phyloP scores from a whole-genome alignment of 2,329 filamentous ascomycete genomes.

The Microascus cirrosus region DNA sequence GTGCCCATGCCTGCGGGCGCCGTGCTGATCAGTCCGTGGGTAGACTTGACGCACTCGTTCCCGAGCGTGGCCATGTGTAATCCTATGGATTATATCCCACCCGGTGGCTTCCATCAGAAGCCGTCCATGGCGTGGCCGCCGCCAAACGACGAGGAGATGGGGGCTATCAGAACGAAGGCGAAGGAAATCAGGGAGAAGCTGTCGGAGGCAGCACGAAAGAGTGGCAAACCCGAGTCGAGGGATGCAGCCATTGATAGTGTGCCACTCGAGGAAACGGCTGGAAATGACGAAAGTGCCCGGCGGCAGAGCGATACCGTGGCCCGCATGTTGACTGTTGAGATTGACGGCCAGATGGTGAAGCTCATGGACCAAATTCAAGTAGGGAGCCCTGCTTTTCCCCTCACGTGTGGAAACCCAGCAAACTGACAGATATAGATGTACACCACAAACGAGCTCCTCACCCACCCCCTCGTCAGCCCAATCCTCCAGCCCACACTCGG shows the following conservation, averaged over 20 bases:
- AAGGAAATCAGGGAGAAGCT: constrained; percentile 23
- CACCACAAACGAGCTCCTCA: constrained; percentile 72
- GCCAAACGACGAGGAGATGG: constrained; percentile 66
- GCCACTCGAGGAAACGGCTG: constrained; percentile 1
- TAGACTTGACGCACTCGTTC: constrained; percentile 90
- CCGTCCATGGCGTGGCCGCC: constrained; percentile 90
- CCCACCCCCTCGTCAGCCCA: constrained; percentile 84
- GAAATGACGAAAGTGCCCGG: background rate
- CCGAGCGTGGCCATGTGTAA: constrained; percentile 70
- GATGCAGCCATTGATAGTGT: background rate
- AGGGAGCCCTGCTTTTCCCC: constrained; percentile 8
- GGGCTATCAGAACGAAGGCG: constrained; percentile 37
- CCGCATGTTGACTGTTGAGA: constrained; percentile 35
- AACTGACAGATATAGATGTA: constrained; percentile 43
- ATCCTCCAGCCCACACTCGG: constrained; percentile 80
- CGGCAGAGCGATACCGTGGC: background rate
- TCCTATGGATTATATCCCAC: constrained; percentile 77
- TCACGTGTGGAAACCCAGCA: background rate
- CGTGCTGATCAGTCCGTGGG: constrained; percentile 89
- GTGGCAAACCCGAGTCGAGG: background rate
- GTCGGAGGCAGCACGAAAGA: constrained; percentile 9
- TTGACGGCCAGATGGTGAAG: constrained; percentile 60
- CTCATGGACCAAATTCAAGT: constrained; percentile 91
- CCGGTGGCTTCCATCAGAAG: constrained; percentile 79
- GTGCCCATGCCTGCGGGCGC: constrained; percentile 81